A percentile compares a stretch with the other conserved stretches of the same genome.
These are phyloP conservation scores for Chamaecyparis obtusa DNA, from an alignment of 75 land plant genomes.

Conservation along the genomic window DNA sequence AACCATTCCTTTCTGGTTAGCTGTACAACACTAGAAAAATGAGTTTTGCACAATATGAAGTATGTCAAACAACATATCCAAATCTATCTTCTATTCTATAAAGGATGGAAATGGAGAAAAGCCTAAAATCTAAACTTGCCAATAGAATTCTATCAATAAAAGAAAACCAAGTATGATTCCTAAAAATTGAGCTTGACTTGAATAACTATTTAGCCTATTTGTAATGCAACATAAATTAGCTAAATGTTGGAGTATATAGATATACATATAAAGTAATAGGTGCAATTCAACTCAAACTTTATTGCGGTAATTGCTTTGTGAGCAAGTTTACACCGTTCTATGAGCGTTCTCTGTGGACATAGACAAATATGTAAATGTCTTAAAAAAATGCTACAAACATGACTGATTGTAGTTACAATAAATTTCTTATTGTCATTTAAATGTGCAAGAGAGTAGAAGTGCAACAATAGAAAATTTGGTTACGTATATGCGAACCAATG, in stretches of 20 bases:
- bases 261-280: not conserved
- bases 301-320: constrained; percentile 58
- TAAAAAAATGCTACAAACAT: not conserved
- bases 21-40: not conserved
- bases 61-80: not conserved
- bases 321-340: constrained; percentile 70
- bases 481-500: too few species aligned
- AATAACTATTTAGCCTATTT: not conserved
- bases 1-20: not conserved
- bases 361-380: not conserved
- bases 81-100: not conserved
- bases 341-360: constrained; percentile 43
- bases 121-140: not conserved
- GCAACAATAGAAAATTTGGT: too few species aligned
- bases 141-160: not conserved
- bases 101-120: not conserved
- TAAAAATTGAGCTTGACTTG: not conserved
- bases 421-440: too few species aligned
- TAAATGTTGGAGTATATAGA: not conserved
- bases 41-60: not conserved
- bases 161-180: not conserved
- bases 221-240: not conserved
- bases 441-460: too few species aligned
- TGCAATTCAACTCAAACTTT: constrained; percentile 66
- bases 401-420: too few species aligned